phyloP scores from a whole-genome alignment of 2,329 filamentous ascomycete genomes.

The Aspergillus fumigatus region DNA sequence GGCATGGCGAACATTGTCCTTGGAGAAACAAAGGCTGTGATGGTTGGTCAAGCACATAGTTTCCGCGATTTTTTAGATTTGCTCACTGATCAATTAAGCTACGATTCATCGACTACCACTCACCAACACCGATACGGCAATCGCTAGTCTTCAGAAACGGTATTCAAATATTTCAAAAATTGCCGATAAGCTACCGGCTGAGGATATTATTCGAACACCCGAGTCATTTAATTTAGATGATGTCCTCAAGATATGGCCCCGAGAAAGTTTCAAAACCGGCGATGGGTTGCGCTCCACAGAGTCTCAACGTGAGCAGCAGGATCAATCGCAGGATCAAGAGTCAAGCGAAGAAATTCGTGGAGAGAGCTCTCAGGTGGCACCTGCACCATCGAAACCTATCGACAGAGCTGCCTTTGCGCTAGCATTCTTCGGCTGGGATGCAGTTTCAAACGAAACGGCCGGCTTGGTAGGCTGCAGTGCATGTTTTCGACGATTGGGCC shows the following conservation, averaged over 20 bases:
- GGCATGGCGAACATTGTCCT: slow-evolving; percentile 75
- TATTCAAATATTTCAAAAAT: slow-evolving; percentile 54
- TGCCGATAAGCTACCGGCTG: slow-evolving; percentile 33
- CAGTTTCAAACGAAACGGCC: slow-evolving; percentile 37
- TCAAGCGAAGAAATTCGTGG: slow-evolving; percentile 5
- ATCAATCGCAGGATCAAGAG: neutral
- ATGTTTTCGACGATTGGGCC: slow-evolving; percentile 79
- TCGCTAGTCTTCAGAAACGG: slow-evolving; percentile 56
- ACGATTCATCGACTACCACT: slow-evolving; percentile 64
- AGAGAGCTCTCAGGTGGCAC: slow-evolving; percentile 1
- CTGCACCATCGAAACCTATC: slow-evolving; percentile 24
- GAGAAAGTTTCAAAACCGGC: slow-evolving; percentile 17
- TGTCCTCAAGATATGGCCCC: slow-evolving; percentile 27
- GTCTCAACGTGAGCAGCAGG: slow-evolving; percentile 6
- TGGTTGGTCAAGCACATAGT: slow-evolving; percentile 45
- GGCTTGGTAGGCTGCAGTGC: slow-evolving; percentile 76
- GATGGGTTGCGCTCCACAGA: slow-evolving; percentile 12
- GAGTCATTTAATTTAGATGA: slow-evolving; percentile 29
- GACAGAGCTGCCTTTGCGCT: slow-evolving; percentile 63
- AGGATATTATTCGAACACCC: slow-evolving; percentile 27
- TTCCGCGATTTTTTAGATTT: slow-evolving; percentile 5
- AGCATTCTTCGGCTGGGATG: slow-evolving; percentile 72
- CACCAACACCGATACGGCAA: slow-evolving; percentile 55
- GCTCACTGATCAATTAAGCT: slow-evolving; percentile 33
- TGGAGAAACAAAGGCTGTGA: slow-evolving; percentile 89